These are phyloP conservation scores for Yueomyces sinensis DNA, from an alignment of 805 yeast species.

Conservation along the genomic window DNA sequence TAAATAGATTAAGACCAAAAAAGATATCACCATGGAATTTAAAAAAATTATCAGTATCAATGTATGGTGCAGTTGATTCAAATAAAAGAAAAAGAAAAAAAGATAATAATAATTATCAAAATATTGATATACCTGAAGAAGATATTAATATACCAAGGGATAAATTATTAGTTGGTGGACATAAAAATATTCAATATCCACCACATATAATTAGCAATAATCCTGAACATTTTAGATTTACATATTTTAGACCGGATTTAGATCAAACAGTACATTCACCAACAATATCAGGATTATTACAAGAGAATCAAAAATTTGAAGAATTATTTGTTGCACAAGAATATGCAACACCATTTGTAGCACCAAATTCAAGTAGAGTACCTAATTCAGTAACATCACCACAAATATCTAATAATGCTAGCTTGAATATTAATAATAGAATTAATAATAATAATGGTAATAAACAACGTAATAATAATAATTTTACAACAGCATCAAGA, in stretches of 20 bases:
- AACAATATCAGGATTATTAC: conserved; percentile 67
- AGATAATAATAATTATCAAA: background rate
- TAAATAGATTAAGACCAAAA: conserved; percentile 55
- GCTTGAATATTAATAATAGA: no score
- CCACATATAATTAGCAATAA: conserved; percentile 32
- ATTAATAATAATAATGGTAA: background rate
- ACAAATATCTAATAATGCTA: background rate
- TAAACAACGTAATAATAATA: background rate
- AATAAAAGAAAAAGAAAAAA: background rate
- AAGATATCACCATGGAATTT: conserved; percentile 65
- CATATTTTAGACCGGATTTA: conserved; percentile 84
- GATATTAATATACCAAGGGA: conserved; percentile 9
- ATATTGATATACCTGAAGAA: no score
- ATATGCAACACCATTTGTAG: conserved; percentile 10
- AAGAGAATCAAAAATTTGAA: conserved; percentile 45
- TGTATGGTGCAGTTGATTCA: background rate
- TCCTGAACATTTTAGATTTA: conserved; percentile 58
- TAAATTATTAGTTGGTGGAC: conserved; percentile 15
- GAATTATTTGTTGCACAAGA: conserved; percentile 46
- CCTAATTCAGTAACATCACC: background rate
- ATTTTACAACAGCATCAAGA: no score
- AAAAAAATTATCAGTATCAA: conserved; percentile 2
- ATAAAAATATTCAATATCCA: conserved; percentile 27
- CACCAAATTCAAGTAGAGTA: background rate
- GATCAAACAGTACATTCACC: conserved; percentile 87